These are phyloP conservation scores for Adiantum capillusveneris DNA, from an alignment of 75 land plant genomes.

Conservation along the genomic window DNA sequence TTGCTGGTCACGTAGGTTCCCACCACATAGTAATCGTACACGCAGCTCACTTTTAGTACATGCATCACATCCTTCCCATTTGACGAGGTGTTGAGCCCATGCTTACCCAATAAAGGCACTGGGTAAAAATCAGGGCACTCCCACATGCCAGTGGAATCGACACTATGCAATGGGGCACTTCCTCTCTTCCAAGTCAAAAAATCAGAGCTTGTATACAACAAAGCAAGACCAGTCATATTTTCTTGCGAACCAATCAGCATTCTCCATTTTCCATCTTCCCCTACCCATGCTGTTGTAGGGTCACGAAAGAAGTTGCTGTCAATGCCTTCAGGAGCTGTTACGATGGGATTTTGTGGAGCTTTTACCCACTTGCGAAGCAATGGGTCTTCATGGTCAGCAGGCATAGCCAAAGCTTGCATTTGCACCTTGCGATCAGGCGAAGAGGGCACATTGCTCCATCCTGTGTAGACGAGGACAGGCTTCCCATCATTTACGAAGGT, in stretches of 20 bases:
- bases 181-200: constrained; percentile 17
- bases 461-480: constrained; percentile 58
- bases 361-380: constrained; percentile 35
- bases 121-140: constrained; percentile 44
- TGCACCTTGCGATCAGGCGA: neutral
- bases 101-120: constrained; percentile 1
- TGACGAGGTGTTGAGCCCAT: constrained; percentile 36
- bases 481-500: constrained; percentile 46
- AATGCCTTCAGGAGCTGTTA: constrained; percentile 12
- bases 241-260: constrained; percentile 18
- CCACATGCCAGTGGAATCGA: constrained; percentile 30
- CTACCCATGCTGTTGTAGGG: constrained; percentile 43
- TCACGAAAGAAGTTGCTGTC: constrained; percentile 23
- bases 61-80: constrained; percentile 38
- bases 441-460: constrained; percentile 40
- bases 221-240: constrained; percentile 18
- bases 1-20: constrained; percentile 35
- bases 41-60: constrained; percentile 56
- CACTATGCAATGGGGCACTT: constrained; percentile 3
- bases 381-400: constrained; percentile 22
- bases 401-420: constrained; percentile 30
- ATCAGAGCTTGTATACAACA: constrained; percentile 27
- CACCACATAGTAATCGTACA: constrained; percentile 42
- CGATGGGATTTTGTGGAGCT: constrained; percentile 29
- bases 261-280: constrained; percentile 29